These are phyloP conservation scores for Pogostemon cablin DNA, from an alignment of 257 asterid genomes.

Conservation along the genomic window DNA sequence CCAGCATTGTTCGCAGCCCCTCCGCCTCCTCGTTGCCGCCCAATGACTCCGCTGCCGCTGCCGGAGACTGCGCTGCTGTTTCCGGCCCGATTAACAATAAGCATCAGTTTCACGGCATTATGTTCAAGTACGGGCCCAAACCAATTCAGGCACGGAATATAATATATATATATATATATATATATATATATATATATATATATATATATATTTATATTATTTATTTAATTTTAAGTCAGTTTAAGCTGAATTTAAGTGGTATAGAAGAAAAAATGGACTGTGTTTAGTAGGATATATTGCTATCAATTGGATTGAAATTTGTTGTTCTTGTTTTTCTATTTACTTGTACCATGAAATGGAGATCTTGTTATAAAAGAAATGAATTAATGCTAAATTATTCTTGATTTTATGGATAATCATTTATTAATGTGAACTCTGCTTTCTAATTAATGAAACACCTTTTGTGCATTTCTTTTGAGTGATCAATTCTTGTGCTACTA, in stretches of 20 bases:
- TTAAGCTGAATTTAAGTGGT: too few species aligned
- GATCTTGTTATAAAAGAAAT: neutral
- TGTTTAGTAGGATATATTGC: too few species aligned
- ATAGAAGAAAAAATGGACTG: too few species aligned
- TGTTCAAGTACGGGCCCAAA: constrained; percentile 85
- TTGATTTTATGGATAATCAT: neutral
- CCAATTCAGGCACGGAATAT: constrained; percentile 63
- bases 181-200: too few species aligned
- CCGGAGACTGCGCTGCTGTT: constrained; percentile 37
- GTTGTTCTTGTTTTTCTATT: neutral
- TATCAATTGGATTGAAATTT: neutral
- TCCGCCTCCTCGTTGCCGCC: constrained; percentile 49
- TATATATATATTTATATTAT: too few species aligned
- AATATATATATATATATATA: too few species aligned
- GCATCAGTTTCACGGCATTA: constrained; percentile 71
- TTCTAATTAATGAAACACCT: too few species aligned
- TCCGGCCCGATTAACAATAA: constrained; percentile 62
- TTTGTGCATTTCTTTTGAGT: too few species aligned
- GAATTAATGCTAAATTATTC: neutral
- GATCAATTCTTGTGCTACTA: too few species aligned
- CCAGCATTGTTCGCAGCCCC: constrained; percentile 77
- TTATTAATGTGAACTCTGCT: neutral
- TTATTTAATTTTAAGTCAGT: too few species aligned
- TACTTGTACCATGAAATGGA: neutral
- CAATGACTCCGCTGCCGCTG: constrained; percentile 30